phyloP scores from a whole-genome alignment of 148 eudicot genomes.

The Arctostaphylos glauca region DNA sequence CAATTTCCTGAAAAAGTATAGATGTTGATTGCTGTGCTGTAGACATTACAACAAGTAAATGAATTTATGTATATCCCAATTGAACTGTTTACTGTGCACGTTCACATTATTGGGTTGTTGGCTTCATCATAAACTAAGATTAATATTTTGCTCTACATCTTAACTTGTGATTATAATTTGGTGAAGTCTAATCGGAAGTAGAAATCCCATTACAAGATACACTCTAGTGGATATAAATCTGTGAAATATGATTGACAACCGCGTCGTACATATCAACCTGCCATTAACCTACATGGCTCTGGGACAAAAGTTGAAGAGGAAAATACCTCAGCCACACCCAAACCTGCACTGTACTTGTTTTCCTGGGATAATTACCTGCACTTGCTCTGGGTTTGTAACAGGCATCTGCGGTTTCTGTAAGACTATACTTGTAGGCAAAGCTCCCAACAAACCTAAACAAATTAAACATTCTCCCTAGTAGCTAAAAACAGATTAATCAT shows the following conservation, averaged over 20 bases:
- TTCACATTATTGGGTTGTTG: neutral
- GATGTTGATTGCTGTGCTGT: slow-evolving; percentile 1
- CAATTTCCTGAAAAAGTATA: neutral
- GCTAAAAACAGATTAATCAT: too few relatives aligned
- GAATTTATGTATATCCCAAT: neutral
- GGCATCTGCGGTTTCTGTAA: too few relatives aligned
- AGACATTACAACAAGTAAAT: neutral
- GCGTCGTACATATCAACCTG: neutral
- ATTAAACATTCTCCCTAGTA: too few relatives aligned
- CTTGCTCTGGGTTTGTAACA: too few relatives aligned
- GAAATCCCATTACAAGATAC: neutral
- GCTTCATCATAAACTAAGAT: neutral
- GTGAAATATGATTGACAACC: neutral
- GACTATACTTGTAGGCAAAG: too few relatives aligned
- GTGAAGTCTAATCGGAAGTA: neutral
- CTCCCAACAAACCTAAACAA: too few relatives aligned
- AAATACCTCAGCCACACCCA: neutral
- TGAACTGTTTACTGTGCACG: neutral
- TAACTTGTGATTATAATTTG: neutral
- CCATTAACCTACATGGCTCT: neutral
- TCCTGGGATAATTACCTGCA: neutral
- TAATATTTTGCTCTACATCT: neutral
- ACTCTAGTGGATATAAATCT: neutral
- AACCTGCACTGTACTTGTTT: neutral
- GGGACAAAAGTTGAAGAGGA: neutral